phyloP scores from a whole-genome alignment of 1,284 basidiomycete species.

The Cerrena zonata region DNA sequence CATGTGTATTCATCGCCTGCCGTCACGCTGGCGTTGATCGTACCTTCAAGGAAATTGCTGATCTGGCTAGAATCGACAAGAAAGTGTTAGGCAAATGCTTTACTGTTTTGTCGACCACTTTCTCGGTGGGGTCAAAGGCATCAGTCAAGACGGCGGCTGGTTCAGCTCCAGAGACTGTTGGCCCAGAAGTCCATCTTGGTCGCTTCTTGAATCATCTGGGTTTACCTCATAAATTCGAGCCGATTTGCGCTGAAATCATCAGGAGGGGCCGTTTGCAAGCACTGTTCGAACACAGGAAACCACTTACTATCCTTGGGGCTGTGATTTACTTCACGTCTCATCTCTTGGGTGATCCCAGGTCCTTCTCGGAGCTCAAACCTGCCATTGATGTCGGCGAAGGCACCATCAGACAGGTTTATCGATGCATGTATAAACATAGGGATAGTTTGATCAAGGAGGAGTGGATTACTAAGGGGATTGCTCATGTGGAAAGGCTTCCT shows the following conservation, averaged over 20 bases:
- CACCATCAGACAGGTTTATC: conserved; percentile 87
- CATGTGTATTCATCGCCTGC: conserved; percentile 97
- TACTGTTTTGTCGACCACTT: conserved; percentile 88
- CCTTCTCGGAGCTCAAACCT: conserved; percentile 80
- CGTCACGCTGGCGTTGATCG: conserved; percentile 89
- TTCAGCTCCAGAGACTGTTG: too few species aligned
- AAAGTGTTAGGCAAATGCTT: conserved; percentile 94
- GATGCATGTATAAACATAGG: conserved; percentile 61
- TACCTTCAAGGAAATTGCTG: conserved; percentile 94
- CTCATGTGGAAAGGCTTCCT: conserved; percentile 48
- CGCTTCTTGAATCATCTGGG: conserved; percentile 93
- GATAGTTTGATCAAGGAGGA: conserved; percentile 75
- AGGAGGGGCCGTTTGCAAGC: conserved; percentile 76
- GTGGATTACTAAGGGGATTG: conserved; percentile 76
- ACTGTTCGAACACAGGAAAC: conserved; percentile 87
- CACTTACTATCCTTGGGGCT: conserved; percentile 92
- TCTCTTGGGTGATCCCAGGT: conserved; percentile 70
- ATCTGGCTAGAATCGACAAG: conserved; percentile 88
- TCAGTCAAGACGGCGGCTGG: conserved; percentile 39
- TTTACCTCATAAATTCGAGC: conserved; percentile 77
- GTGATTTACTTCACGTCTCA: conserved; percentile 91
- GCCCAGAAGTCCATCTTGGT: conserved; percentile 82
- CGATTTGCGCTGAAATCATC: conserved; percentile 83
- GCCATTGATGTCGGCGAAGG: conserved; percentile 96
- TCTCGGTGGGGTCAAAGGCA: conserved; percentile 74